A percentile compares a stretch with the other conserved stretches of the same genome.
These are phyloP conservation scores for Suillus sp. DNA, from an alignment of 768 basidiomycete genomes.

Conservation along the genomic window DNA sequence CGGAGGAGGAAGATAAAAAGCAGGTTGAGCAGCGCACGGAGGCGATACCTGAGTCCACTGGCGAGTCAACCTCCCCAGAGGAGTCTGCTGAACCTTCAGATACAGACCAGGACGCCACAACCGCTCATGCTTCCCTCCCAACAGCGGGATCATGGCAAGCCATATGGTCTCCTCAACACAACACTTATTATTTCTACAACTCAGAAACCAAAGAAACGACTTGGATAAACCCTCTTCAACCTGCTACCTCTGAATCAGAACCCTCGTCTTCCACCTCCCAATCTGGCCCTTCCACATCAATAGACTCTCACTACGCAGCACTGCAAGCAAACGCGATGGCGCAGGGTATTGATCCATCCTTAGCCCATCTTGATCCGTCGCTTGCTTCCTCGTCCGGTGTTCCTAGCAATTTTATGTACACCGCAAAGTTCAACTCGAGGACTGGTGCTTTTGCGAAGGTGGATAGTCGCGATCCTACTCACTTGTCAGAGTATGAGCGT, in stretches of 20 bases:
- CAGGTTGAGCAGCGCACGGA: slow-evolving; percentile 1
- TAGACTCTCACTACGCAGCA: slow-evolving; percentile 45
- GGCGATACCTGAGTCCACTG: slow-evolving; percentile 6
- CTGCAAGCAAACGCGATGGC: slow-evolving; percentile 72
- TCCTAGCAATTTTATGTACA: slow-evolving; percentile 45
- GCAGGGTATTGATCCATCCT: slow-evolving; percentile 80
- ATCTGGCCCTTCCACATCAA: slow-evolving; percentile 26
- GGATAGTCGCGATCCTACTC: slow-evolving; percentile 71
- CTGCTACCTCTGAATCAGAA: slow-evolving; percentile 29
- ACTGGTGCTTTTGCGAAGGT: slow-evolving; percentile 73
- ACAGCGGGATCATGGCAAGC: slow-evolving; percentile 68
- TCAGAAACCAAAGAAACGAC: slow-evolving; percentile 75
- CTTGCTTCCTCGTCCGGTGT: slow-evolving; percentile 43
- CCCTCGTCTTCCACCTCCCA: slow-evolving; percentile 22
- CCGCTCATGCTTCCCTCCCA: slow-evolving; percentile 22
- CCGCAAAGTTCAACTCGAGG: slow-evolving; percentile 80
- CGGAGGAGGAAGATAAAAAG: not conserved
- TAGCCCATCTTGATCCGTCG: slow-evolving; percentile 79
- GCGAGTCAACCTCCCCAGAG: slow-evolving; percentile 11
- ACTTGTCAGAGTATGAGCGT: slow-evolving; percentile 80
- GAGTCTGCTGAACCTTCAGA: slow-evolving; percentile 13
- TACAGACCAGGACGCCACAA: slow-evolving; percentile 9
- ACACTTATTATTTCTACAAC: slow-evolving; percentile 87
- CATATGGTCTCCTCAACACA: slow-evolving; percentile 74
- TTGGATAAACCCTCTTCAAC: slow-evolving; percentile 76